These are phyloP conservation scores for Sorghum bicolor DNA, from an alignment of 176 grass and related monocot genomes.

Conservation along the genomic window DNA sequence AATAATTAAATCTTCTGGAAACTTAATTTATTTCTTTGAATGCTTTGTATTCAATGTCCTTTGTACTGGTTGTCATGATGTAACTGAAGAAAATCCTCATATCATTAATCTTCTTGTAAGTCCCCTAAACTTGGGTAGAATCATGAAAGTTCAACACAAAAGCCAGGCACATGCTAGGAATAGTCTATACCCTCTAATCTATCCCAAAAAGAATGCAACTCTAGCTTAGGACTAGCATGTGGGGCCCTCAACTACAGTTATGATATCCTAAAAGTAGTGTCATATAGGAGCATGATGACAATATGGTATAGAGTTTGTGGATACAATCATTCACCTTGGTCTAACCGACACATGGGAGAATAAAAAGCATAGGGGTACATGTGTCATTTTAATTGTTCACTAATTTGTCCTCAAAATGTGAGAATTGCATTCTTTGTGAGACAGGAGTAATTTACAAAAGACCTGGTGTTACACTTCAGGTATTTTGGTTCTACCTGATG, in stretches of 20 bases:
- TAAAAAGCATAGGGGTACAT: no score
- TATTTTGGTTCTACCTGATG: slow-evolving; percentile 8
- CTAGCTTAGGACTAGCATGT: not conserved
- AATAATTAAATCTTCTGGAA: not conserved
- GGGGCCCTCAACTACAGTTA: not conserved
- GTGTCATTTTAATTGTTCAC: not conserved
- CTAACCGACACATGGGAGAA: not conserved
- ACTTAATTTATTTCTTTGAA: slow-evolving; percentile 7
- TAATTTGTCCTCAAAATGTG: not conserved
- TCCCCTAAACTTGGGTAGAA: slow-evolving; percentile 13
- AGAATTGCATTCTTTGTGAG: not conserved
- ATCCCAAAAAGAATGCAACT: not conserved
- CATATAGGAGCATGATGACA: not conserved
- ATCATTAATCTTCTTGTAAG: not conserved
- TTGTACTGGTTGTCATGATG: not conserved
- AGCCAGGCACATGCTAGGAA: not conserved
- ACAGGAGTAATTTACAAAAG: not conserved
- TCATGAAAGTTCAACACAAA: not conserved
- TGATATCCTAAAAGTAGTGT: not conserved
- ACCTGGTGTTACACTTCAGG: not conserved
- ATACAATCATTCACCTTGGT: not conserved
- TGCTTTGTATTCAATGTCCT: slow-evolving; percentile 6
- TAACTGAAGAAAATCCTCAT: not conserved
- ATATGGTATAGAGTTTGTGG: not conserved
- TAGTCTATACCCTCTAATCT: not conserved